These are phyloP conservation scores for Metarhizium robertsii DNA, from an alignment of 2,329 filamentous ascomycete genomes.

Conservation along the genomic window DNA sequence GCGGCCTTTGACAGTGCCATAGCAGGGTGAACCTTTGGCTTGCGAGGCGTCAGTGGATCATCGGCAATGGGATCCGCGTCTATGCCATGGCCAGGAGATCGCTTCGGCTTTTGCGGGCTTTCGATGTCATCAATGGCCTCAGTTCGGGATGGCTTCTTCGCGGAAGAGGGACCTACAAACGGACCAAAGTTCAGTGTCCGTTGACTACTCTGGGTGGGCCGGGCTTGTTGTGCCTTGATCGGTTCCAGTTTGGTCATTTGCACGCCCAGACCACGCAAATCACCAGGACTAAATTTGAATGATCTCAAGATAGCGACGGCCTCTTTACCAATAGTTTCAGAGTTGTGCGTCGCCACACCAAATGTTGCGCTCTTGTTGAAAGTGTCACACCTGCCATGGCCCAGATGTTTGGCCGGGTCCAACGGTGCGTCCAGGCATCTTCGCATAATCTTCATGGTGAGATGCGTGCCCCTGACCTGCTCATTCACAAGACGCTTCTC, in stretches of 20 bases:
- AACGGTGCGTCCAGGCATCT: conserved; percentile 77
- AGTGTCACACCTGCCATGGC: conserved; percentile 88
- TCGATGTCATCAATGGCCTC: conserved; percentile 44
- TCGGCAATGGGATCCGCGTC: conserved; percentile 45
- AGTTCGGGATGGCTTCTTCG: conserved; percentile 28
- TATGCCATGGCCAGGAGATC: conserved; percentile 18
- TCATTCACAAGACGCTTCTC: conserved; percentile 74
- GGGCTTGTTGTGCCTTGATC: conserved; percentile 47
- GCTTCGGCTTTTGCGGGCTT: conserved; percentile 24
- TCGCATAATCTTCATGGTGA: conserved; percentile 94
- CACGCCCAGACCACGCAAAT: conserved; percentile 84
- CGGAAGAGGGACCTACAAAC: conserved; percentile 29
- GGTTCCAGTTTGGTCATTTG: conserved; percentile 90
- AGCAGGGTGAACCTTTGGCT: conserved; percentile 43
- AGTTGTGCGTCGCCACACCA: conserved; percentile 73
- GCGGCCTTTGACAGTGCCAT: conserved; percentile 40
- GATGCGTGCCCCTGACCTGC: conserved; percentile 73
- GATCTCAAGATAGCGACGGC: conserved; percentile 75
- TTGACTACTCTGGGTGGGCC: conserved; percentile 63
- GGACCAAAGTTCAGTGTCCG: conserved; percentile 64
- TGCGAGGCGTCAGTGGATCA: conserved; percentile 43
- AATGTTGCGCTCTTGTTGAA: conserved; percentile 83
- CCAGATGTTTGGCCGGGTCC: conserved; percentile 86
- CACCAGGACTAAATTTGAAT: conserved; percentile 78
- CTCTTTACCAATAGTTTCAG: conserved; percentile 65